These are phyloP conservation scores for Lachnum nothofagi DNA, from an alignment of 2,329 filamentous ascomycete species.

Conservation along the genomic window DNA sequence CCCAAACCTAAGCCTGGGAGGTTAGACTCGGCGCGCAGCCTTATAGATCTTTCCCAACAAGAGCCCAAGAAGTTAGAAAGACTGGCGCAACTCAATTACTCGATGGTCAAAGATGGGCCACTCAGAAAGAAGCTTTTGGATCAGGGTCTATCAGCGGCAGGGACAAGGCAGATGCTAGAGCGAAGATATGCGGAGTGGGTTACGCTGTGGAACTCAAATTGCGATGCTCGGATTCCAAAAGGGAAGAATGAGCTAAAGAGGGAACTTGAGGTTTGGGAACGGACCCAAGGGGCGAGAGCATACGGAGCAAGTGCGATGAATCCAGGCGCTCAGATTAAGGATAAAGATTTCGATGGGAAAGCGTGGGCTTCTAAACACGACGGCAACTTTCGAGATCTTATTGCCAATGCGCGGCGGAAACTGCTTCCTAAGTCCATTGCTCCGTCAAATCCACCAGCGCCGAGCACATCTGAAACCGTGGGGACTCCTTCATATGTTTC, in stretches of 20 bases:
- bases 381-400: constrained; percentile 70
- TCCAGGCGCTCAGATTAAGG: constrained; percentile 57
- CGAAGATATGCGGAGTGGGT: constrained; percentile 87
- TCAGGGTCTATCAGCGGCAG: constrained; percentile 68
- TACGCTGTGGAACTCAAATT: constrained; percentile 95
- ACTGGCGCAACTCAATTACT: constrained; percentile 78
- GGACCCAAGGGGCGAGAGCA: constrained; percentile 65
- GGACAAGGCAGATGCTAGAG: constrained; percentile 65
- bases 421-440: constrained; percentile 2
- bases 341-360: constrained; percentile 80
- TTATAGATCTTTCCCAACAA: constrained; percentile 22
- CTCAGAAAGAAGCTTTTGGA: constrained; percentile 78
- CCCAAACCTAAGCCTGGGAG: constrained; percentile 1
- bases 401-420: constrained; percentile 65
- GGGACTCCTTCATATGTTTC: no score
- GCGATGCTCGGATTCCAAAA: constrained; percentile 72
- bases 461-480: not conserved
- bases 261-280: constrained; percentile 83
- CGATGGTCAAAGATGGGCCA: constrained; percentile 71
- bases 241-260: constrained; percentile 65
- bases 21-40: not conserved
- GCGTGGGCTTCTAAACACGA: constrained; percentile 72
- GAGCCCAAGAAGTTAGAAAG: constrained; percentile 21
- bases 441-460: not conserved
- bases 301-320: constrained; percentile 37